Percentiles rank a stretch among this genome's conserved stretches.
These are phyloP conservation scores for Lichtheimia ramosa DNA, from an alignment of 371 early-diverging fungal genomes.

Conservation along the genomic window DNA sequence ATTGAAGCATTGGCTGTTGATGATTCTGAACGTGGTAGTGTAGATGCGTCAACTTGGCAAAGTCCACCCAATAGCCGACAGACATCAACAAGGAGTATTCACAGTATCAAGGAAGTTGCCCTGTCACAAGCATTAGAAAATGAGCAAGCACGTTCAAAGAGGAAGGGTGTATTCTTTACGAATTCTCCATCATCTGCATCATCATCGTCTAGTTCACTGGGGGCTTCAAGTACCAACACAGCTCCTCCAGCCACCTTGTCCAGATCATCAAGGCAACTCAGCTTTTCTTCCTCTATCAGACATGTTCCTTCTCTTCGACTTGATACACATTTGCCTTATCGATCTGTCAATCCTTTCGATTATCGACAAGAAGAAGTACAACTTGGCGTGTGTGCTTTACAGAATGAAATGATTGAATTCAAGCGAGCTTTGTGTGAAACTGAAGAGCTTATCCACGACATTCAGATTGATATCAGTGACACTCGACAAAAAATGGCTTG, in stretches of 20 bases:
- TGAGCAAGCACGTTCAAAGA: background rate
- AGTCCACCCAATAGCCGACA: conserved; percentile 2
- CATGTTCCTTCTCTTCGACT: conserved; percentile 18
- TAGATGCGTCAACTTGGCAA: background rate
- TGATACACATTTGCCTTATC: conserved; percentile 18
- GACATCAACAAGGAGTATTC: conserved; percentile 3
- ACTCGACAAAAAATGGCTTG: conserved; percentile 30
- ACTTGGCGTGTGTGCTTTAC: conserved; percentile 18
- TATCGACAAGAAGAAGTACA: conserved; percentile 26
- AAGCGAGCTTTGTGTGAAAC: conserved; percentile 25
- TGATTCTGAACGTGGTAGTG: conserved; percentile 1
- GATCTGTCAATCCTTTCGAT: conserved; percentile 24
- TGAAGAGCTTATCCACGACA: conserved; percentile 32
- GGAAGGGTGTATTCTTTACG: conserved; percentile 3
- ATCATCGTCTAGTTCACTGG: conserved; percentile 11
- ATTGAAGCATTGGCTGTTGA: conserved; percentile 18
- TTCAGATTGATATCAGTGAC: conserved; percentile 39
- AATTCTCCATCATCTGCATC: conserved; percentile 1
- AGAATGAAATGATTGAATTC: conserved; percentile 24
- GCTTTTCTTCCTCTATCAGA: conserved; percentile 8
- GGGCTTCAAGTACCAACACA: background rate
- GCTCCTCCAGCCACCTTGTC: background rate
- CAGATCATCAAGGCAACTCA: background rate
- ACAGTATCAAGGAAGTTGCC: conserved; percentile 6
- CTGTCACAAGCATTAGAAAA: background rate